phyloP scores from a whole-genome alignment of 2,329 filamentous ascomycete genomes.

The Blastomyces silverae region DNA sequence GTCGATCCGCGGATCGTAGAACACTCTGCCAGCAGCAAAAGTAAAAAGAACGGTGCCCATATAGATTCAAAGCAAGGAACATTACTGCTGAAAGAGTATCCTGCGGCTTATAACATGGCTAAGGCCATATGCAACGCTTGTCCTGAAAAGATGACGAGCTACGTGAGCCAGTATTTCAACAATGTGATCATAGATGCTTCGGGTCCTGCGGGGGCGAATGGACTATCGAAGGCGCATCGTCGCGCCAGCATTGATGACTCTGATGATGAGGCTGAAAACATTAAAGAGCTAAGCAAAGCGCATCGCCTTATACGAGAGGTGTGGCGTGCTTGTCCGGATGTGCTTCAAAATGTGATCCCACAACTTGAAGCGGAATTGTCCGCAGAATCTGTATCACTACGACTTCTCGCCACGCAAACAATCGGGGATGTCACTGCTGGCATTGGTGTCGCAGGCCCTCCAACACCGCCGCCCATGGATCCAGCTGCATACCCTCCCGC shows the following conservation, averaged over 20 bases:
- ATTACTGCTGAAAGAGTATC: constrained; percentile 76
- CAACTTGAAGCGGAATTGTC: constrained; percentile 88
- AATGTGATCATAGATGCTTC: constrained; percentile 90
- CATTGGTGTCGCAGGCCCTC: constrained; percentile 83
- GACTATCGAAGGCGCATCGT: constrained; percentile 39
- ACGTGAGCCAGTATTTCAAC: constrained; percentile 94
- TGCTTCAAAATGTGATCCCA: constrained; percentile 87
- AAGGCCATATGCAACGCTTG: constrained; percentile 86
- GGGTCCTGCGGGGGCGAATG: constrained; percentile 52
- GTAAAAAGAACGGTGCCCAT: constrained; percentile 48
- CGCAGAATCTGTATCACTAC: constrained; percentile 79
- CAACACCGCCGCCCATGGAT: constrained; percentile 64
- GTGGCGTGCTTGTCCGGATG: constrained; percentile 82
- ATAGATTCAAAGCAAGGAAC: constrained; percentile 74
- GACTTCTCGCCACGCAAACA: constrained; percentile 83
- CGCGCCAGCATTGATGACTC: constrained; percentile 52
- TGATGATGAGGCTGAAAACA: constrained; percentile 69
- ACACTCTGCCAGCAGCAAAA: constrained; percentile 47
- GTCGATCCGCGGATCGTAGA: constrained; percentile 60
- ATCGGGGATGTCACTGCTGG: constrained; percentile 92
- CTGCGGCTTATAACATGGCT: constrained; percentile 91
- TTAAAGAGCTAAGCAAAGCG: constrained; percentile 82
- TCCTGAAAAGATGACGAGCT: constrained; percentile 88
- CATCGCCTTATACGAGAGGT: constrained; percentile 84
- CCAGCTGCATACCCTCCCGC: constrained; percentile 74